These are phyloP conservation scores for Lanmaoa pseudosensibilis DNA, from an alignment of 768 basidiomycete genomes.

Conservation along the genomic window DNA sequence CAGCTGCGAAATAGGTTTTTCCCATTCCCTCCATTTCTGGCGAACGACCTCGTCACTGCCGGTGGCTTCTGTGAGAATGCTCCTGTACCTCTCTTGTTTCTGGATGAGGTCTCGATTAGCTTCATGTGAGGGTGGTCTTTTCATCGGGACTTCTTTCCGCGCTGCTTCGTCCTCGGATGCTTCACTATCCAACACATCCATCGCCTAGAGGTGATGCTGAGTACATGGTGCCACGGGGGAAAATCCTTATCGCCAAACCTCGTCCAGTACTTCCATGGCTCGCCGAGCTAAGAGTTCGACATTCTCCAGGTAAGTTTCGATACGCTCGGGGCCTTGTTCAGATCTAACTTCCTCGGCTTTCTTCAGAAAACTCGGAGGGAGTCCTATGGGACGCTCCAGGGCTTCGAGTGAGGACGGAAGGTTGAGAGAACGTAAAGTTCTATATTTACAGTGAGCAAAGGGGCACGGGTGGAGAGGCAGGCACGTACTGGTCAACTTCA, in stretches of 20 bases:
- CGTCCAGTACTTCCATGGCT: constrained; percentile 64
- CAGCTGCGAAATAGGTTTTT: constrained; percentile 65
- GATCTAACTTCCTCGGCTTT: constrained; percentile 83
- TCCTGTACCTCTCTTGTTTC: constrained; percentile 70
- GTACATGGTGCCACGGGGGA: neutral
- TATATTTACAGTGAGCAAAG: constrained; percentile 31
- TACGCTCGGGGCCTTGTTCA: constrained; percentile 71
- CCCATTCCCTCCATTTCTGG: constrained; percentile 90
- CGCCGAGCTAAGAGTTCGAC: constrained; percentile 64
- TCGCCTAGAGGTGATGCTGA: constrained; percentile 51
- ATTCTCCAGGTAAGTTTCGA: constrained; percentile 72
- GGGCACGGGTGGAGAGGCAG: neutral
- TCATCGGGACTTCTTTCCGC: constrained; percentile 47
- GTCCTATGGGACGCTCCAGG: constrained; percentile 78
- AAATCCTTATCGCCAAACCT: constrained; percentile 47
- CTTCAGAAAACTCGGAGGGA: constrained; percentile 83
- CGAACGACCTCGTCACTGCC: constrained; percentile 76
- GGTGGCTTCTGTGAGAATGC: constrained; percentile 68
- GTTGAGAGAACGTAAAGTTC: constrained; percentile 67
- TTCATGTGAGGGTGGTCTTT: constrained; percentile 70
- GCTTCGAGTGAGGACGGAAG: constrained; percentile 87
- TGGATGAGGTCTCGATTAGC: constrained; percentile 73
- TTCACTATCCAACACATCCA: constrained; percentile 90
- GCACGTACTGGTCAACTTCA: constrained; percentile 55
- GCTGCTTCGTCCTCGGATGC: constrained; percentile 80